Evolutionary conservation across 108 stramenopile species (phyloP).

Genomic region (Cyclotella kingstonii): DNA sequence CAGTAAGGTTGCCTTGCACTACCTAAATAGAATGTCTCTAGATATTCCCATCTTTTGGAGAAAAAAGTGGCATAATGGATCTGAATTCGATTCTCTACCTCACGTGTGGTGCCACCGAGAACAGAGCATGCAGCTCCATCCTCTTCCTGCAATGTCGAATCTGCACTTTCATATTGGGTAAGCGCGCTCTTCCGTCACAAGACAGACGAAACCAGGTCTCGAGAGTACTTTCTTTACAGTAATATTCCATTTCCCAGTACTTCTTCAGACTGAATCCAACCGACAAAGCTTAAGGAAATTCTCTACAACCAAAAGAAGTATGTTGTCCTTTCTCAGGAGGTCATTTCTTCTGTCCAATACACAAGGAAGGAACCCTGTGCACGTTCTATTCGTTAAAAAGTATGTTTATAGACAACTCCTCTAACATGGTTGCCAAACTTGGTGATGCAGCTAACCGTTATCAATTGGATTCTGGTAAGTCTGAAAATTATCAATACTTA

Average conservation of each 20-base stretch:
- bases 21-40: slow-evolving; percentile 1
- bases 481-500: too few species aligned
- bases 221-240: slow-evolving; percentile 13
- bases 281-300: too few species aligned
- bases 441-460: too few species aligned
- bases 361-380: too few species aligned
- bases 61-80: neutral
- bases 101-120: too few species aligned
- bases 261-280: slow-evolving; percentile 19
- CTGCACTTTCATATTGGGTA: neutral
- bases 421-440: too few species aligned
- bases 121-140: neutral
- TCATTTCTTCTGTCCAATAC: too few species aligned
- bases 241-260: slow-evolving; percentile 38
- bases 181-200: neutral
- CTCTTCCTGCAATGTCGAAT: slow-evolving; percentile 1
- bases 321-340: too few species aligned
- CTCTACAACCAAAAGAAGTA: too few species aligned
- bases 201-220: slow-evolving; percentile 25
- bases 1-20: neutral
- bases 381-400: too few species aligned
- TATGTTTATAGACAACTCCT: too few species aligned
- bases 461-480: too few species aligned
- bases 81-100: neutral
- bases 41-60: slow-evolving; percentile 5